Percentiles rank a stretch among this genome's conserved stretches.
Evolutionary conservation across 2,329 filamentous ascomycete genomes (phyloP).

Genomic region (Alternaria arbusti): DNA sequence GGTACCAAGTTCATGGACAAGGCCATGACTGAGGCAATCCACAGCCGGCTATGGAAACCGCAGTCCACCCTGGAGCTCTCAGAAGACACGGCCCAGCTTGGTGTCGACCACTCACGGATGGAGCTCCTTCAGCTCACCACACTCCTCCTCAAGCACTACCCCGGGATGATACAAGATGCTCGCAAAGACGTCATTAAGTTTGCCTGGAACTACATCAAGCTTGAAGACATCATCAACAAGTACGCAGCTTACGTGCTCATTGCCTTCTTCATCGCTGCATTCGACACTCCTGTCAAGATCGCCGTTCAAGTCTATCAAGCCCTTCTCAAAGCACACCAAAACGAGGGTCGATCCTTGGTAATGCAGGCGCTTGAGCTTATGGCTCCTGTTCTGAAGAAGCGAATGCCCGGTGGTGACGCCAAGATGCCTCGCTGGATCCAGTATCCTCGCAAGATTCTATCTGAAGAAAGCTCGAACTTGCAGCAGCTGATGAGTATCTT

Average conservation of each 20-base stretch:
- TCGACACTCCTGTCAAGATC: constrained; percentile 95
- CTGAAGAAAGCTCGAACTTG: constrained; percentile 92
- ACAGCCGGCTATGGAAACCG: constrained; percentile 91
- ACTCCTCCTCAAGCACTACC: constrained; percentile 93
- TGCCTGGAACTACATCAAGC: constrained; percentile 91
- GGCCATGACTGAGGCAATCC: constrained; percentile 85
- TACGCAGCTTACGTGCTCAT: constrained; percentile 97
- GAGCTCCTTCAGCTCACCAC: constrained; percentile 94
- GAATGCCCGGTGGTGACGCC: constrained; percentile 72
- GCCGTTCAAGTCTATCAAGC: constrained; percentile 94
- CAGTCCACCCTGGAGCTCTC: constrained; percentile 76
- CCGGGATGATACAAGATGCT: constrained; percentile 83
- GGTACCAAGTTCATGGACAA: constrained; percentile 82
- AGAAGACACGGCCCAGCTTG: constrained; percentile 82
- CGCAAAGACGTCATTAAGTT: constrained; percentile 99
- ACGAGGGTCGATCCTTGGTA: constrained; percentile 88
- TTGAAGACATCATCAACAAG: constrained; percentile 99
- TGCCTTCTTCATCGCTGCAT: constrained; percentile 95
- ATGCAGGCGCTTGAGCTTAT: constrained; percentile 94
- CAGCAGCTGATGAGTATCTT: constrained; percentile 98
- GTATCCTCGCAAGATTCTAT: constrained; percentile 85
- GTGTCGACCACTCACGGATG: constrained; percentile 94
- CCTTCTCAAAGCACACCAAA: constrained; percentile 89
- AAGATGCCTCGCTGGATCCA: constrained; percentile 85
- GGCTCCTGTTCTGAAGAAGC: constrained; percentile 89